These are phyloP conservation scores for Chrysanthemum seticuspe DNA, from an alignment of 129 eudicot genomes.

Conservation along the genomic window DNA sequence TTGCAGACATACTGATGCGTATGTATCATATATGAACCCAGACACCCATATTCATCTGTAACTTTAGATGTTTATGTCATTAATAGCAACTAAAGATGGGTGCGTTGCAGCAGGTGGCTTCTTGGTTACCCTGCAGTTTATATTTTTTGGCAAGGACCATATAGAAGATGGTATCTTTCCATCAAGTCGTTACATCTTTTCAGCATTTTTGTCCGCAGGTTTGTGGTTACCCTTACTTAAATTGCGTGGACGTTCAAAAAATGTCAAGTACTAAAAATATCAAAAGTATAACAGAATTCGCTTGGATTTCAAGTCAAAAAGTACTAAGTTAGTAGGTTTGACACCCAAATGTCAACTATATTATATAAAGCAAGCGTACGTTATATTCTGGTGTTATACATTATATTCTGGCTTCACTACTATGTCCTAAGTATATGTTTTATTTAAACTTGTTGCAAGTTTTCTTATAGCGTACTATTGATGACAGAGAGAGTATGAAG, in stretches of 20 bases:
- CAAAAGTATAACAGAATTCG: too few relatives aligned
- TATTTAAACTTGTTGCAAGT: background rate
- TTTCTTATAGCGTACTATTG: conserved; percentile 9
- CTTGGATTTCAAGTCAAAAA: too few relatives aligned
- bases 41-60: too few relatives aligned
- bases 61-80: too few relatives aligned
- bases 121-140: conserved; percentile 94
- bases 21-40: too few relatives aligned
- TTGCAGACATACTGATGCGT: too few relatives aligned
- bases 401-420: background rate
- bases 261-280: too few relatives aligned
- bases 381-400: background rate
- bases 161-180: conserved; percentile 81
- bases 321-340: too few relatives aligned
- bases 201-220: conserved; percentile 67
- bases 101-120: conserved; percentile 69
- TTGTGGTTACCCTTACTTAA: conserved; percentile 12
- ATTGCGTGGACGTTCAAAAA: too few relatives aligned
- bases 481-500: conserved; percentile 61
- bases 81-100: background rate
- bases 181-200: conserved; percentile 70
- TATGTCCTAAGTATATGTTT: background rate
- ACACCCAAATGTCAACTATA: too few relatives aligned
- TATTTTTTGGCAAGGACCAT: conserved; percentile 71
- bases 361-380: background rate